phyloP scores from a whole-genome alignment of 345 rosid species.

The Excoecaria cochinchinensis region DNA sequence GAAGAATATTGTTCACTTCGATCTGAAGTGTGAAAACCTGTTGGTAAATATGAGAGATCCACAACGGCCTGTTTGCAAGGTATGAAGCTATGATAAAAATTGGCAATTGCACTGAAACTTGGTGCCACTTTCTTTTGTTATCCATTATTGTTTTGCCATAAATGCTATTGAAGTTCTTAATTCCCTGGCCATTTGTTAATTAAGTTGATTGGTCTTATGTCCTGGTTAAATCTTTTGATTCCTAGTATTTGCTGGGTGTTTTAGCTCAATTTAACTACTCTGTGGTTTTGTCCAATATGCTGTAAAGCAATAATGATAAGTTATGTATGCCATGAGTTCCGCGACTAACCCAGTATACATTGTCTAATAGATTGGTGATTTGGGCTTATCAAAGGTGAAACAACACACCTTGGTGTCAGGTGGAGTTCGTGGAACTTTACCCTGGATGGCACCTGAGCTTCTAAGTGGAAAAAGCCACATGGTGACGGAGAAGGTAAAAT shows the following conservation, averaged over 20 bases:
- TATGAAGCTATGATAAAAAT: slow-evolving; percentile 20
- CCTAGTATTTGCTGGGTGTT: slow-evolving; percentile 10
- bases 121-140: background rate
- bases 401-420: slow-evolving; percentile 95
- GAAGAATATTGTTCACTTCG: slow-evolving; percentile 95
- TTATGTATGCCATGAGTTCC: background rate
- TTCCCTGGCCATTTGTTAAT: slow-evolving; percentile 13
- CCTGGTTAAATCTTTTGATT: slow-evolving; percentile 5
- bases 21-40: slow-evolving; percentile 95
- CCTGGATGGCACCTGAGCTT: slow-evolving; percentile 99
- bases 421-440: slow-evolving; percentile 98
- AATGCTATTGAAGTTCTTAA: background rate
- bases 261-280: background rate
- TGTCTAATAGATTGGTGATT: slow-evolving; percentile 78
- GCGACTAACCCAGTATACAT: slow-evolving; percentile 17
- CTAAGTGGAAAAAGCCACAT: slow-evolving; percentile 94
- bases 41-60: slow-evolving; percentile 99
- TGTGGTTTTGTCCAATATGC: background rate
- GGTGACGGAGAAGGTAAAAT: slow-evolving; percentile 92
- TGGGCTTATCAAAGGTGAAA: slow-evolving; percentile 93
- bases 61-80: slow-evolving; percentile 97
- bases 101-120: slow-evolving; percentile 14
- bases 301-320: background rate
- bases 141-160: slow-evolving; percentile 9
- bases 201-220: background rate